A percentile compares a stretch with the other conserved stretches of the same genome.
phyloP scores from a whole-genome alignment of 1,284 basidiomycete species.

The Trichosporon ovoides region DNA sequence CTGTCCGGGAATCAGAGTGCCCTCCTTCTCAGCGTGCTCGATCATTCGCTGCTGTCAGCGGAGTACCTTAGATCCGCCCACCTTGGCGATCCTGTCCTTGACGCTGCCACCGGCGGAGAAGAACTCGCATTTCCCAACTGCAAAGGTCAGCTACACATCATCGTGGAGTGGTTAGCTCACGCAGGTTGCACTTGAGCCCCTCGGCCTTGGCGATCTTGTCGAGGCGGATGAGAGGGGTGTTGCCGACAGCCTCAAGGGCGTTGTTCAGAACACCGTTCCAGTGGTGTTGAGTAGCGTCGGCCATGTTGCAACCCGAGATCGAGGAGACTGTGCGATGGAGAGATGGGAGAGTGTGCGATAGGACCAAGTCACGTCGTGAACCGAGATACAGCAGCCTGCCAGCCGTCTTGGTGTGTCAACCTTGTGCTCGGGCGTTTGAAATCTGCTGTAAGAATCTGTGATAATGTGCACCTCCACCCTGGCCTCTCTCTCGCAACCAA shows the following conservation, averaged over 20 bases:
- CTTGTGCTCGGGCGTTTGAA: neutral
- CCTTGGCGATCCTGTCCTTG: constrained; percentile 91
- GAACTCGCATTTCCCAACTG: constrained; percentile 87
- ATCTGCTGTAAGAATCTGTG: constrained; percentile 2
- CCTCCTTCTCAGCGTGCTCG: constrained; percentile 80
- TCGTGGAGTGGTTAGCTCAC: too few relatives aligned
- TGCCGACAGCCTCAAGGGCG: constrained; percentile 77
- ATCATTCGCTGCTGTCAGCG: constrained; percentile 66
- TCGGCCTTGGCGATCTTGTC: constrained; percentile 70
- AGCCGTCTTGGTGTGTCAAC: neutral
- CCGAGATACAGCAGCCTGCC: too few relatives aligned
- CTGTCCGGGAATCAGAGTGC: constrained; percentile 77
- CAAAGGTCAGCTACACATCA: neutral
- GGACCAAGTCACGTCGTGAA: too few relatives aligned
- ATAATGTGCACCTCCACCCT: neutral
- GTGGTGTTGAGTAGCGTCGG: constrained; percentile 30
- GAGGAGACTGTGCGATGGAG: neutral
- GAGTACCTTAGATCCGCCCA: constrained; percentile 20
- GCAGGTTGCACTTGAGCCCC: constrained; percentile 80
- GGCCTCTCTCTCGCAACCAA: neutral
- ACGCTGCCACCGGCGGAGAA: constrained; percentile 88
- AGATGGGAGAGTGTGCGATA: too few relatives aligned
- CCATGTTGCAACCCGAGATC: neutral
- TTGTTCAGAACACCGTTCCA: constrained; percentile 60
- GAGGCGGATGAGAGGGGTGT: constrained; percentile 84